Percentiles rank a stretch among this genome's conserved stretches.
phyloP scores from a whole-genome alignment of 805 yeast species.

The Pichia rugopelliculosa region DNA sequence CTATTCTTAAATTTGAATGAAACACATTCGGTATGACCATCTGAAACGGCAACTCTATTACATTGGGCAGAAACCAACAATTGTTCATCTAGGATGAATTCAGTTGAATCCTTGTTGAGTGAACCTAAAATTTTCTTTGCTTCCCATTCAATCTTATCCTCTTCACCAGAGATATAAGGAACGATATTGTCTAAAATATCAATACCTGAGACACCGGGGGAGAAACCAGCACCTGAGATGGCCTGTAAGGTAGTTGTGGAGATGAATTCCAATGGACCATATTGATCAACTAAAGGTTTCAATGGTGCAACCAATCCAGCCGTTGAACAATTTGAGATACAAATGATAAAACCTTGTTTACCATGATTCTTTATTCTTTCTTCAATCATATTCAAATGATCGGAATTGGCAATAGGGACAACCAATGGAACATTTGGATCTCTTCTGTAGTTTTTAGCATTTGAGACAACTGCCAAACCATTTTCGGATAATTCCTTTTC shows the following conservation, averaged over 20 bases:
- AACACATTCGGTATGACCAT: conserved; percentile 96
- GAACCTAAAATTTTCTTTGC: conserved; percentile 88
- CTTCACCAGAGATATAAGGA: conserved; percentile 94
- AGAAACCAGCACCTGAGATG: conserved; percentile 95
- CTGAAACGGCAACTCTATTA: conserved; percentile 93
- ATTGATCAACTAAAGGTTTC: conserved; percentile 82
- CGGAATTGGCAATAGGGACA: conserved; percentile 92
- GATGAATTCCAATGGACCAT: conserved; percentile 84
- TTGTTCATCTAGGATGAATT: conserved; percentile 58
- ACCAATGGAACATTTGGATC: conserved; percentile 80
- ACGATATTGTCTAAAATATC: conserved; percentile 91
- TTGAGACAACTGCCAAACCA: conserved; percentile 82
- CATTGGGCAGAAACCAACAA: conserved; percentile 91
- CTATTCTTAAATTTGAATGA: conserved; percentile 73
- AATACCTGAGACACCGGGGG: conserved; percentile 95
- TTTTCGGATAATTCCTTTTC: conserved; percentile 77
- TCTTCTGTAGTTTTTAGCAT: conserved; percentile 94
- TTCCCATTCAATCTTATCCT: conserved; percentile 98
- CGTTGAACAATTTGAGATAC: conserved; percentile 97
- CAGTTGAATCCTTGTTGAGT: conserved; percentile 42
- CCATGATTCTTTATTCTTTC: conserved; percentile 48
- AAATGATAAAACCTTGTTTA: conserved; percentile 77
- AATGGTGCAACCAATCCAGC: conserved; percentile 97
- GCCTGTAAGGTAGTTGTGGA: conserved; percentile 94
- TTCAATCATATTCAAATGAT: conserved; percentile 72